Base-by-base conservation (phyloP, 306 rosid species). In the Cicer arietinum region DNA sequence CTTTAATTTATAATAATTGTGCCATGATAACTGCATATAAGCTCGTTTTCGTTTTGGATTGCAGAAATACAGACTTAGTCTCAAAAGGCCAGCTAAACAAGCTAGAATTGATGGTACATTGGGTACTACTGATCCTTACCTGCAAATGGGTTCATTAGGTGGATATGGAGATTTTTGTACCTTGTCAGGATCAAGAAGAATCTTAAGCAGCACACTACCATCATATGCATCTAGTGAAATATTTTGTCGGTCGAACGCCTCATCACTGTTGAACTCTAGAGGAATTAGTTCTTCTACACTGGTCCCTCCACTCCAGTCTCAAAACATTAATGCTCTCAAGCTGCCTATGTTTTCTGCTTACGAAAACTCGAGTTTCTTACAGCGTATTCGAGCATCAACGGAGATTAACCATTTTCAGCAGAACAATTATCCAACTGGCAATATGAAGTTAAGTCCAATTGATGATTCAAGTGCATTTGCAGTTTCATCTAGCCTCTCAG, bases 1-100 rank as follows among this genome's bases (percentile, higher is more conserved):
- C 35, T 30, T 30, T 30, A 30, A 30, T 30, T 30, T 3, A 30
- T 30, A 30, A 30, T 30, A 30, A 30, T 30, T 30, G 35, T 30
- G 35, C 35, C 35, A 30, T 14, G 54, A 64, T 65, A 25, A 68
- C 46, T 45, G 8, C n/a, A 11, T 40, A 44, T 64, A 39, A 73
- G 62, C 74, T 68, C 9, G 57, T 52, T 61, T 8, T 73, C 51
- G 63, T 77, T 51, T 78, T 45, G 30, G 64, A 43, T 72, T 81
- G 80, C 92, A 91, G 98, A 94, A 90, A 81, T 91, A 73, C 76
- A 86, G 92, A 73, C 87, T 80, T 53, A 83, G 83, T 66, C 90
- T 91, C 39, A 88, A 69, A 84, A 87, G 62, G 42, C 83, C 83
- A 42, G 62, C 83, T 44, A 84, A 88, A 37, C 91, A 80, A 58